Evolutionary conservation across 2,329 filamentous ascomycete species (phyloP).

Genomic region (Aaosphaeria arxii): DNA sequence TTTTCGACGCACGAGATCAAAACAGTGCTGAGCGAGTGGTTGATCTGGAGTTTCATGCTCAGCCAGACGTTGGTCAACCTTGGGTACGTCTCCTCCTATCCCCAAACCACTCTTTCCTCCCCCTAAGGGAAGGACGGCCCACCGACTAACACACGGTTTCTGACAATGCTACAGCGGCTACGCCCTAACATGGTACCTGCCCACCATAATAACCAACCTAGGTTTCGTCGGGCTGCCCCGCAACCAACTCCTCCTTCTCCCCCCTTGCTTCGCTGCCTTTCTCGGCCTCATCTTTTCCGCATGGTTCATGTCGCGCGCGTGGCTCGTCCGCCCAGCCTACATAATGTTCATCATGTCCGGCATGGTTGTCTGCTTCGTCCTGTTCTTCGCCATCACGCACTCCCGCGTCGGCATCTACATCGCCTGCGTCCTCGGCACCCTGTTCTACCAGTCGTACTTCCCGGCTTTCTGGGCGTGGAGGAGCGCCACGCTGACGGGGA

Average conservation of each 20-base stretch:
- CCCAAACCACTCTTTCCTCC: no score
- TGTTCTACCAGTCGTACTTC: conserved; percentile 43
- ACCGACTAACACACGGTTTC: no score
- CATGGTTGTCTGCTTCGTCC: conserved; percentile 43
- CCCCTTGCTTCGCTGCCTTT: conserved; percentile 39
- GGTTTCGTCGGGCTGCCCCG: conserved; percentile 42
- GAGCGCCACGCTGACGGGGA: conserved; percentile 24
- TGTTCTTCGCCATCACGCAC: conserved; percentile 37
- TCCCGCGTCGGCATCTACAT: conserved; percentile 40
- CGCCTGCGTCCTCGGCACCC: conserved; percentile 43
- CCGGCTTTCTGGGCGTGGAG: conserved; percentile 22
- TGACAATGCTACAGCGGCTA: conserved; percentile 24
- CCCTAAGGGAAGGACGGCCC: no score
- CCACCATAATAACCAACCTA: conserved; percentile 42
- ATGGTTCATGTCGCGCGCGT: conserved; percentile 41
- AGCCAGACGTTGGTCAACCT: conserved; percentile 41
- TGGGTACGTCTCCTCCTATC: conserved; percentile 13
- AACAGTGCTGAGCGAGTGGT: conserved; percentile 31
- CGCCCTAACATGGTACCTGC: conserved; percentile 42
- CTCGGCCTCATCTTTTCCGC: conserved; percentile 39
- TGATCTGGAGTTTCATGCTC: conserved; percentile 38
- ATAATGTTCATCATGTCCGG: conserved; percentile 41
- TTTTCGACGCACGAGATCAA: conserved; percentile 38
- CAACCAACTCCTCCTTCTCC: conserved; percentile 48
- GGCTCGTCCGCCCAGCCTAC: conserved; percentile 40